These are phyloP conservation scores for Cadophora sp. DNA, from an alignment of 2,329 filamentous ascomycete species.

Conservation along the genomic window DNA sequence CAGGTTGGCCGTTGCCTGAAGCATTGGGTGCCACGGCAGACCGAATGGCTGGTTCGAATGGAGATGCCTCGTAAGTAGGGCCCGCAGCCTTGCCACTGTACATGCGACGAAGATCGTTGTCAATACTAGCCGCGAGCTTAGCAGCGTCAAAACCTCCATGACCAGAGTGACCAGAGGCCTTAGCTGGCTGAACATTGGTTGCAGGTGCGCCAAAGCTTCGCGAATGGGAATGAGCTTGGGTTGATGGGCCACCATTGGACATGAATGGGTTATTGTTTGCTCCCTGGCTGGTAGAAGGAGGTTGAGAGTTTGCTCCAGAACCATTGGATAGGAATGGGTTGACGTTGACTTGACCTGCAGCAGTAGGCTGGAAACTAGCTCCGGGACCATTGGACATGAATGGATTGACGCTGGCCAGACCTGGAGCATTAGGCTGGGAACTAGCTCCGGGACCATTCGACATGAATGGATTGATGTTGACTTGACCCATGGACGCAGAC, in stretches of 20 bases:
- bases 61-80: background rate
- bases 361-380: too few species aligned
- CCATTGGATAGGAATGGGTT: too few species aligned
- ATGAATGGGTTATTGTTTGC: too few species aligned
- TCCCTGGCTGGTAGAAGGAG: too few species aligned
- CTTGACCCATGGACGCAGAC: too few species aligned
- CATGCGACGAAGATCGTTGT: background rate
- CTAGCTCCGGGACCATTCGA: too few species aligned
- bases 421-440: background rate
- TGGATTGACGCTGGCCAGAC: background rate
- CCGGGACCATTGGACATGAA: too few species aligned
- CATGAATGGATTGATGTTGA: too few species aligned
- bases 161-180: background rate
- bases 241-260: background rate
- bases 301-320: too few species aligned
- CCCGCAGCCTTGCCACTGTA: background rate
- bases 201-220: too few species aligned
- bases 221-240: too few species aligned
- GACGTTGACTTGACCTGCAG: too few species aligned
- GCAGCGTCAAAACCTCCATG: background rate
- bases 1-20: background rate
- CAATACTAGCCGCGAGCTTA: background rate
- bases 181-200: background rate
- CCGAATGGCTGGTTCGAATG: background rate
- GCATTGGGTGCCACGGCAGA: background rate